Evolutionary conservation across 2,329 filamentous ascomycete species (phyloP), one percentile per base, ranked within the genome.

Genomic region (Furcasterigmium furcatum): DNA sequence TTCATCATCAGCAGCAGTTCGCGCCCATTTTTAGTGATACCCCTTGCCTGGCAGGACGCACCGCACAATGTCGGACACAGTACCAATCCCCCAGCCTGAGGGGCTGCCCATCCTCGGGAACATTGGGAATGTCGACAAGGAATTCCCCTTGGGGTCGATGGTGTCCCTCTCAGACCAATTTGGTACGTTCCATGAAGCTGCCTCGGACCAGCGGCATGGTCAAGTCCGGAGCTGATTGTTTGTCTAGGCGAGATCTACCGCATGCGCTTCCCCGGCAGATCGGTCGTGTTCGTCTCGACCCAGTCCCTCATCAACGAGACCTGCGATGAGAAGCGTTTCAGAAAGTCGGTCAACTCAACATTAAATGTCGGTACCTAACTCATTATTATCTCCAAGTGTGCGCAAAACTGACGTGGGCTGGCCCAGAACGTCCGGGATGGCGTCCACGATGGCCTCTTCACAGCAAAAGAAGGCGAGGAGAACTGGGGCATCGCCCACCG

Each of bases 61-160:
- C 24, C 7, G 12, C 7, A 27, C 24, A n/a, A 27, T 27, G 24
- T 36, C 34, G 3, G 30, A 51, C 24, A 43, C 47, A 18, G 32
- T 50, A 21, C 48, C 52, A n/a, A 54, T 55, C 18, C 45, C 46
- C n/a, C 48, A 79, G 39, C 85, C 85, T 21, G 73, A 72, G 44
- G 82, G 80, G 3, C 67, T 85, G 46, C 85, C 84, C 2, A 61
- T 89, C 21, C 51, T 89, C 20, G 85, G 86, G 22, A 86, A 89
- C 54, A 58, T 85, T 24, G 66, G 69, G 44, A 82, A 87, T 51
- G 74, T 91, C 50, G 77, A 85, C 47, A 63, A 72, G 0, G 73
- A 76, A n/a, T 70, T 77, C 19, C 79, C 84, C 0, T 59, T 80
- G 3, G 65, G 72, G 19, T 80, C 81, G 20, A 61, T 87, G 18